A percentile compares a stretch with the other conserved stretches of the same genome.
phyloP scores from a whole-genome alignment of 192 early-diverging fungal genomes.

The Coemansia sp. region DNA sequence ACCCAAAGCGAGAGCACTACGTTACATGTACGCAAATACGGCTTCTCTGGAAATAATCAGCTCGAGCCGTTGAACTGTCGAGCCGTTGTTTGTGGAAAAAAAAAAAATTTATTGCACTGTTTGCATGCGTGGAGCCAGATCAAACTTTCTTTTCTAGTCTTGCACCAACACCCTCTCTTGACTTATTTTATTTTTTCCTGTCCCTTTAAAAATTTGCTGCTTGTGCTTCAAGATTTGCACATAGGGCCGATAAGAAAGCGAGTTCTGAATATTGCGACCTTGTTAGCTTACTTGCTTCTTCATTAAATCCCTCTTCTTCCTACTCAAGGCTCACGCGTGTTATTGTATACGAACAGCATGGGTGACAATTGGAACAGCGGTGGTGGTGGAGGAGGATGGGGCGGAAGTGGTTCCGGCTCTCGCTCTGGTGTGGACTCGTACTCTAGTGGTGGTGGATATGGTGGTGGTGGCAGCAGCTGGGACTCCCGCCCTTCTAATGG shows the following conservation, averaged over 20 bases:
- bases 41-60: neutral
- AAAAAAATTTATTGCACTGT: neutral
- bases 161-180: too few relatives aligned
- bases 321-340: conserved; percentile 5
- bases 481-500: conserved; percentile 26
- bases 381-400: conserved; percentile 5
- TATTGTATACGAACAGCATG: conserved; percentile 16
- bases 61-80: neutral
- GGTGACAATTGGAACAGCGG: conserved; percentile 28
- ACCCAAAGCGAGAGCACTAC: too few relatives aligned
- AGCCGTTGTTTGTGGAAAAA: neutral
- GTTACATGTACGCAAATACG: too few relatives aligned
- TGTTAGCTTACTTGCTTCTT: conserved; percentile 1
- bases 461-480: conserved; percentile 18
- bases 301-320: conserved; percentile 1
- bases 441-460: conserved; percentile 1
- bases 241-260: conserved; percentile 5
- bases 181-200: neutral
- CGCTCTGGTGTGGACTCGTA: conserved; percentile 3
- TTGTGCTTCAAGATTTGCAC: conserved; percentile 2
- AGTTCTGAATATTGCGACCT: neutral
- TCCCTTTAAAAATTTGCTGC: neutral
- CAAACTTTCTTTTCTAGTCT: neutral
- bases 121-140: neutral
- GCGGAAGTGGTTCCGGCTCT: conserved; percentile 1